Evolutionary conservation across 805 yeast species (phyloP).

Genomic region (Zygoascus ofunaensis): DNA sequence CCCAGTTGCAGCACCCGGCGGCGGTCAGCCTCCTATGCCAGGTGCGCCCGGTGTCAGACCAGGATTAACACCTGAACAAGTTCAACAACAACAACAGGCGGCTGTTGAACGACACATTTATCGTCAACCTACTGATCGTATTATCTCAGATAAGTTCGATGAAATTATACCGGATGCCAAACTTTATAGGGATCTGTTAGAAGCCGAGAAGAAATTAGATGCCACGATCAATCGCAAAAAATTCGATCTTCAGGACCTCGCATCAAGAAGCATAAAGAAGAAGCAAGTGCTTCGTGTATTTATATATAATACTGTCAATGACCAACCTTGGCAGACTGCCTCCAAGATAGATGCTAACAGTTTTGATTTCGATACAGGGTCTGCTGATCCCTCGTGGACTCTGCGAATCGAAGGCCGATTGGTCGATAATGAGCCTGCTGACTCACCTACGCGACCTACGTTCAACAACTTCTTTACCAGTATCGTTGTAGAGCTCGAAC

Average conservation of each 20-base stretch:
- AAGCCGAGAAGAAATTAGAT: slow-evolving; percentile 78
- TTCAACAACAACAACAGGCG: slow-evolving; percentile 2
- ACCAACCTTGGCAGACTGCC: slow-evolving; percentile 77
- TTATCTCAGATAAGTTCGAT: slow-evolving; percentile 40
- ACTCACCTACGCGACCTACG: slow-evolving; percentile 44
- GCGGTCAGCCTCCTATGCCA: background rate
- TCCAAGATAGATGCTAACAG: slow-evolving; percentile 29
- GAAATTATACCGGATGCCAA: slow-evolving; percentile 58
- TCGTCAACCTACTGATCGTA: slow-evolving; percentile 42
- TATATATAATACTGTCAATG: slow-evolving; percentile 70
- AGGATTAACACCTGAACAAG: background rate
- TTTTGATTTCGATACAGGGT: slow-evolving; percentile 26
- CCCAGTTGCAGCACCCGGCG: too few species aligned
- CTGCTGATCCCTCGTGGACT: slow-evolving; percentile 56
- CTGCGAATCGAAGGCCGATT: slow-evolving; percentile 81
- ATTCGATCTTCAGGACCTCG: slow-evolving; percentile 71
- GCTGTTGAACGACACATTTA: slow-evolving; percentile 11
- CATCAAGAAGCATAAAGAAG: slow-evolving; percentile 37
- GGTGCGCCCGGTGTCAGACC: background rate
- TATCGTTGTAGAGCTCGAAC: slow-evolving; percentile 65
- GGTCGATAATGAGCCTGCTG: slow-evolving; percentile 41
- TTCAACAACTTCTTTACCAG: slow-evolving; percentile 78
- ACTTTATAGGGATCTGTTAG: slow-evolving; percentile 58
- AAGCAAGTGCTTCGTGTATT: slow-evolving; percentile 67
- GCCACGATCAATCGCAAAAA: slow-evolving; percentile 73